phyloP scores from a whole-genome alignment of 768 basidiomycete genomes.

The Boletales sp. region DNA sequence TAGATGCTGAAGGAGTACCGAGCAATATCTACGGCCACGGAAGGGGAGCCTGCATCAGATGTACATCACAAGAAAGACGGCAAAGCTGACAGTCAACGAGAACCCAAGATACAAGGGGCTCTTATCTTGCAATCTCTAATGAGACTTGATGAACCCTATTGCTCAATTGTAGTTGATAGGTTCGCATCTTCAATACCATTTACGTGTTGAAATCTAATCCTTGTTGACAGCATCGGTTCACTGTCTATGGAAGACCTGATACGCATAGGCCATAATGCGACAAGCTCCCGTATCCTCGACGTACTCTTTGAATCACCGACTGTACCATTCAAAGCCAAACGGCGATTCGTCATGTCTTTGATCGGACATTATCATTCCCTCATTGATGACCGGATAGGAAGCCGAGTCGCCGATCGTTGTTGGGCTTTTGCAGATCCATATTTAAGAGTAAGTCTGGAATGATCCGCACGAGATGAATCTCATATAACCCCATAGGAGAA shows the following conservation, averaged over 20 bases:
- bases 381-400: constrained; percentile 88
- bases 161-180: constrained; percentile 69
- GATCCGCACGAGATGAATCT: constrained; percentile 2
- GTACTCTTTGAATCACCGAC: constrained; percentile 65
- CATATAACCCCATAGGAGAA: constrained; percentile 61
- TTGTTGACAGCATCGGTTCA: constrained; percentile 48
- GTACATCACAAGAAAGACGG: constrained; percentile 11
- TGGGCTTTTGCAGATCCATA: constrained; percentile 93
- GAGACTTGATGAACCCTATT: constrained; percentile 61
- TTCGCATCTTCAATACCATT: constrained; percentile 26
- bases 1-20: constrained; percentile 22
- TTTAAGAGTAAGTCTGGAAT: constrained; percentile 59
- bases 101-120: constrained; percentile 80
- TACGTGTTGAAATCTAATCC: constrained; percentile 5
- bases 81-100: constrained; percentile 37
- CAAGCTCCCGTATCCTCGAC: constrained; percentile 77
- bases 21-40: neutral
- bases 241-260: constrained; percentile 59
- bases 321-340: constrained; percentile 60
- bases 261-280: constrained; percentile 58
- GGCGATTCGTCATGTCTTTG: constrained; percentile 68
- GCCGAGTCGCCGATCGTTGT: constrained; percentile 84
- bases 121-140: constrained; percentile 83
- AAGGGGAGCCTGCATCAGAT: constrained; percentile 10
- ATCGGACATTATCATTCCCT: constrained; percentile 77